A percentile compares a stretch with the other conserved stretches of the same genome.
Evolutionary conservation across 371 early-diverging fungal genomes (phyloP).

Genomic region (Haplosporangium sp.): DNA sequence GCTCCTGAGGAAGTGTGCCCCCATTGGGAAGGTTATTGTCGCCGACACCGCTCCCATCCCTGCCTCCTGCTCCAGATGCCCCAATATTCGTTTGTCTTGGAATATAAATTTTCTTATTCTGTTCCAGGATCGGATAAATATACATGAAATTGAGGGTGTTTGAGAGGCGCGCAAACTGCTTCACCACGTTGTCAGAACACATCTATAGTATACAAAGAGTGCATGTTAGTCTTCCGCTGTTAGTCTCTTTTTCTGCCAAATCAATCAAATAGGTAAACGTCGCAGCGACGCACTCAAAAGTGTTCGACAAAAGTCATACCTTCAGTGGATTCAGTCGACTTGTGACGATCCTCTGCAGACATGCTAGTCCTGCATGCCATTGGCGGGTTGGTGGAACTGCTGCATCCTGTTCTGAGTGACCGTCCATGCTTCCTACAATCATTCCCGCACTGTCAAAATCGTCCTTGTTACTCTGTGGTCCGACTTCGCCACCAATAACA

Average conservation of each 20-base stretch:
- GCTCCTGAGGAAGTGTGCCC: slow-evolving; percentile 55
- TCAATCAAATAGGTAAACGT: background rate
- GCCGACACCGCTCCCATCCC: slow-evolving; percentile 13
- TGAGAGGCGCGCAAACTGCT: slow-evolving; percentile 87
- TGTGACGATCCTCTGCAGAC: slow-evolving; percentile 81
- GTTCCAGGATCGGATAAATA: slow-evolving; percentile 81
- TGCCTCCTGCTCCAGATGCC: slow-evolving; percentile 18
- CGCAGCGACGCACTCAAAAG: background rate
- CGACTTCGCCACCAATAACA: slow-evolving; percentile 45
- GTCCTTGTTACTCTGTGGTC: slow-evolving; percentile 47
- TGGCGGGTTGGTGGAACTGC: slow-evolving; percentile 26
- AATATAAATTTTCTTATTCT: slow-evolving; percentile 66
- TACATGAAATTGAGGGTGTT: slow-evolving; percentile 87
- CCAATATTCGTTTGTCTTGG: slow-evolving; percentile 27
- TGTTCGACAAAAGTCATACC: slow-evolving; percentile 40
- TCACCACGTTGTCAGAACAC: slow-evolving; percentile 82
- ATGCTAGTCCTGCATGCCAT: slow-evolving; percentile 69
- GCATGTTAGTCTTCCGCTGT: background rate
- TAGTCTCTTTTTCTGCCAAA: background rate
- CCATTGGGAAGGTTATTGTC: slow-evolving; percentile 12
- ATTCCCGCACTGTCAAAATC: slow-evolving; percentile 56
- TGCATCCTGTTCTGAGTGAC: background rate
- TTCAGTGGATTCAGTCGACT: slow-evolving; percentile 89
- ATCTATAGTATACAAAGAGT: slow-evolving; percentile 53
- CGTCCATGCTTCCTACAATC: slow-evolving; percentile 52